Percentiles rank a stretch among this genome's conserved stretches.
phyloP scores from a whole-genome alignment of 768 basidiomycete species.

The Pleurotus tuoliensis region DNA sequence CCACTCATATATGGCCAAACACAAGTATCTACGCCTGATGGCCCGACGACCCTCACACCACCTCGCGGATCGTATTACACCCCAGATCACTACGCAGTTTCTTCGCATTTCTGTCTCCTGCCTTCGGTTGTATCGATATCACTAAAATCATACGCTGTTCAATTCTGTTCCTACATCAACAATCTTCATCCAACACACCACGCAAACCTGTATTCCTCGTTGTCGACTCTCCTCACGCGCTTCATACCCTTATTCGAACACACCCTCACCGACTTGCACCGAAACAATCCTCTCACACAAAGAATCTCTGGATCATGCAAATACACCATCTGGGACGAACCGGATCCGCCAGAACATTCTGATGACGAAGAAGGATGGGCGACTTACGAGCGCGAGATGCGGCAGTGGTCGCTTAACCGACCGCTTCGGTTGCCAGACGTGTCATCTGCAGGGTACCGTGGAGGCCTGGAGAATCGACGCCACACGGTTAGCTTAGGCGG shows the following conservation, averaged over 20 bases:
- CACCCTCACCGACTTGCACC: constrained; percentile 47
- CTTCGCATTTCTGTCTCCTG: constrained; percentile 34
- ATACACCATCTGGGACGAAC: constrained; percentile 45
- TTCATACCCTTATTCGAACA: constrained; percentile 50
- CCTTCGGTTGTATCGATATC: constrained; percentile 40
- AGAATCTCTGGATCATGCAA: constrained; percentile 38
- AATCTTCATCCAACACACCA: constrained; percentile 37
- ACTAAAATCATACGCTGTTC: constrained; percentile 17
- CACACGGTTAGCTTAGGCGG: constrained; percentile 33
- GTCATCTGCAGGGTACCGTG: constrained; percentile 36
- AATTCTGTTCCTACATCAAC: constrained; percentile 50
- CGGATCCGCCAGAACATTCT: constrained; percentile 43
- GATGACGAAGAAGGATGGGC: constrained; percentile 48
- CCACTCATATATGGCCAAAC: constrained; percentile 38
- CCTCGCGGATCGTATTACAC: constrained; percentile 20
- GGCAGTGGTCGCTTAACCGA: constrained; percentile 38
- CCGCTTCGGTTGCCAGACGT: constrained; percentile 46
- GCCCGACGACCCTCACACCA: constrained; percentile 15
- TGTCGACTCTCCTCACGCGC: constrained; percentile 28
- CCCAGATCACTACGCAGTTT: constrained; percentile 37
- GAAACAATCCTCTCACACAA: constrained; percentile 39
- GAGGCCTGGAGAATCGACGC: constrained; percentile 40
- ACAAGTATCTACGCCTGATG: constrained; percentile 26
- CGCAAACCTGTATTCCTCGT: constrained; percentile 23
- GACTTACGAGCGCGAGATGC: constrained; percentile 36